Base-by-base conservation (phyloP, 768 basidiomycete species). In the Tulasnella sp. region DNA sequence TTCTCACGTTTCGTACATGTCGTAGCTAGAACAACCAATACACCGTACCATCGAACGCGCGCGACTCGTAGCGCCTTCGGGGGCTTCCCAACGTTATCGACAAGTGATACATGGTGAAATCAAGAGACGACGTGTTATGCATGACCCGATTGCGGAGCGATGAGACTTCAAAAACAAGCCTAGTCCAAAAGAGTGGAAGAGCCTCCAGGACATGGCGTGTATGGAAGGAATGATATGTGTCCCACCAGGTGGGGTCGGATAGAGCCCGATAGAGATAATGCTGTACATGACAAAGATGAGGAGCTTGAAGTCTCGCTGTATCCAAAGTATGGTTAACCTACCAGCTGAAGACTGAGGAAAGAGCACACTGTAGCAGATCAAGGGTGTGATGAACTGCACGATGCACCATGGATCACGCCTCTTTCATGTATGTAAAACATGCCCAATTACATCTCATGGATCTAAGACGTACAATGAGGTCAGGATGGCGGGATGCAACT, bases 171-270 rank as follows among this genome's bases (percentile, higher is more conserved):
- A 77, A 17, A 95, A 75, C 41, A 85, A 71, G 0, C 96, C 96
- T 15, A 98, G 78, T 0, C 87, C 93, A 64, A 94, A 80, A 30
- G 84, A 86, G 70, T 97, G 91, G 73, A 96, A 83, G 45, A 85
- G 69, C 52, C 87, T 82, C 95, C 96, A 99, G 1, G 73, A 68
- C 10, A 92, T 73, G 0, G 96, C 88, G 65, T 99, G 93, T 0
- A 78, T 65, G 68, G 90, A 92, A 69, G 94, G 83, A 45, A 94
- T 70, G 11, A 45, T 41, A n/a, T 90, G 72, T 19, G 76, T 72
- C 24, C 74, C 69, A n/a, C 66, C 65, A 29, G 73, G 68, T 1
- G 86, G 75, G 42, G 87, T 59, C 69, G 70, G 58, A 3, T 86
- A 89, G 2, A 89, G 71, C 9, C 24, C 43, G 29, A 47, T 47